These are phyloP conservation scores for Aegilops tauschii DNA, from an alignment of 176 grass and related monocot genomes.

Conservation along the genomic window DNA sequence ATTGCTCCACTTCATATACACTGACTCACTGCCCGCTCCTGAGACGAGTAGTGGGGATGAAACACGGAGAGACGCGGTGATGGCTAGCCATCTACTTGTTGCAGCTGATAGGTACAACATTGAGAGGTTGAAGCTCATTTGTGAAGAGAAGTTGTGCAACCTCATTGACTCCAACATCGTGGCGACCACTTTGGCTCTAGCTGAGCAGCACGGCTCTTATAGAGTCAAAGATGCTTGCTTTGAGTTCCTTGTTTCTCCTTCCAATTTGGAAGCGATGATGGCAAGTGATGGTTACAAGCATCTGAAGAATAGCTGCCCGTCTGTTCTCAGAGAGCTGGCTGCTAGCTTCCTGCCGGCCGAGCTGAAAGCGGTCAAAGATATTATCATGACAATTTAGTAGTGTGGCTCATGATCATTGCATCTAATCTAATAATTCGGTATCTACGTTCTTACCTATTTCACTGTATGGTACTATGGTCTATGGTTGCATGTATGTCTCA, in stretches of 20 bases:
- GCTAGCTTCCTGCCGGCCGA: not conserved
- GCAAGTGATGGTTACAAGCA: not conserved
- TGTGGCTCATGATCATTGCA: not conserved
- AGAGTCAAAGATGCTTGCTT: not conserved
- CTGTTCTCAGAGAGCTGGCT: not conserved
- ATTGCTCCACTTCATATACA: slow-evolving; percentile 12
- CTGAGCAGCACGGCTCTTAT: not conserved
- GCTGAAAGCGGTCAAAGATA: not conserved
- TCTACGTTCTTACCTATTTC: no score
- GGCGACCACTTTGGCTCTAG: not conserved
- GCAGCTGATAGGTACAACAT: not conserved
- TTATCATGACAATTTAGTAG: not conserved
- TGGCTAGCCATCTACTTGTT: not conserved
- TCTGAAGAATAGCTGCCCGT: not conserved
- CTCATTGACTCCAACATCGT: not conserved
- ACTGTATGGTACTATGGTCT: no score
- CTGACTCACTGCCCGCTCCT: not conserved
- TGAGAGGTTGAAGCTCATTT: not conserved
- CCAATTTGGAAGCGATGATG: not conserved
- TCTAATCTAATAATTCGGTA: not conserved
- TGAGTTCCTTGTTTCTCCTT: not conserved
- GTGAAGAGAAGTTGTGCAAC: not conserved
- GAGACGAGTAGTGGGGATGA: not conserved
- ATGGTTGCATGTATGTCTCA: no score
- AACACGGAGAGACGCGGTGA: not conserved